phyloP scores from a whole-genome alignment of 192 early-diverging fungal species.

The Martensiomyces pterosporus region DNA sequence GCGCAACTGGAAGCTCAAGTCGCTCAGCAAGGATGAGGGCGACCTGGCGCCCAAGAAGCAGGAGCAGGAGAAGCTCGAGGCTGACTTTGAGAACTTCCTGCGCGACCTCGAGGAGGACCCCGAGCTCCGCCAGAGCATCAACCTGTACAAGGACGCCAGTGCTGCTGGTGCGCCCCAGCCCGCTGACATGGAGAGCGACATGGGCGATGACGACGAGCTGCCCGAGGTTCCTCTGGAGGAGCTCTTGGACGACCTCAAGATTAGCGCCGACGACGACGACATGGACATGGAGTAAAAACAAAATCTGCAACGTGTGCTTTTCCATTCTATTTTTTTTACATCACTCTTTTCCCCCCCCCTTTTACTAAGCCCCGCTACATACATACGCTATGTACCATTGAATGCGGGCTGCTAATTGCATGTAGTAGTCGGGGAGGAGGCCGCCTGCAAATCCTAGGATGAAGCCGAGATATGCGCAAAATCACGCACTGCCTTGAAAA shows the following conservation, averaged over 20 bases:
- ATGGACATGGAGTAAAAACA: constrained; percentile 25
- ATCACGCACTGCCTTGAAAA: too few species aligned
- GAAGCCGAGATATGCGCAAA: too few species aligned
- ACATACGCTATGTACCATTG: too few species aligned
- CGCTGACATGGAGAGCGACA: constrained; percentile 47
- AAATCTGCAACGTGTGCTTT: too few species aligned
- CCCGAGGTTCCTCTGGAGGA: constrained; percentile 93
- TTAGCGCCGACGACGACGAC: constrained; percentile 59
- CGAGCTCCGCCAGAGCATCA: constrained; percentile 89
- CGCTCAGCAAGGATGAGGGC: constrained; percentile 84
- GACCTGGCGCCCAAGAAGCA: constrained; percentile 73
- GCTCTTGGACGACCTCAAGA: constrained; percentile 85
- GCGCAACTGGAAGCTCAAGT: constrained; percentile 89
- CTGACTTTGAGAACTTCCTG: constrained; percentile 94
- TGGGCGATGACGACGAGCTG: constrained; percentile 79
- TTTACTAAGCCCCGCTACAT: too few species aligned
- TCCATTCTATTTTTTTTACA: not conserved
- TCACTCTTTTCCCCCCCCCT: not conserved
- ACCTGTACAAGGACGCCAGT: constrained; percentile 76
- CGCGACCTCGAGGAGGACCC: constrained; percentile 98
- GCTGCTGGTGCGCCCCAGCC: constrained; percentile 18
- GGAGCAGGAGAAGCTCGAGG: constrained; percentile 71
- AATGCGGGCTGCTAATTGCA: too few species aligned
- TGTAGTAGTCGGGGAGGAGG: too few species aligned
- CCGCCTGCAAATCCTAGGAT: too few species aligned